Conservation (phyloP, 1,284 basidiomycete species). For the Butyriboletus regius region DNA sequence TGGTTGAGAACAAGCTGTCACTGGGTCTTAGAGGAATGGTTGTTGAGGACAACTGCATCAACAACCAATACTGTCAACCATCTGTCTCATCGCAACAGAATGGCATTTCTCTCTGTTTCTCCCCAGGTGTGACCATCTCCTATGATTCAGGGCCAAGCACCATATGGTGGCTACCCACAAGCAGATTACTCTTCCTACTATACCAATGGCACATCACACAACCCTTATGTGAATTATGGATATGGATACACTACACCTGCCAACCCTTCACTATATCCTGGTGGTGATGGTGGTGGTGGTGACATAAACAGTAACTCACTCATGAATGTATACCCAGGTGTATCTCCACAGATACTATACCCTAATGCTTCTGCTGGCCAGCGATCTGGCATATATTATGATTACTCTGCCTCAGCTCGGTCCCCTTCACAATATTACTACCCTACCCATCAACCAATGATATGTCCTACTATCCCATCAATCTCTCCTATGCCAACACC, state of each 20-base stretch:
- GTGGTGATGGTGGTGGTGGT: conserved; percentile 31
- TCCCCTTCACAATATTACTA: conserved; percentile 58
- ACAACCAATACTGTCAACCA: conserved; percentile 30
- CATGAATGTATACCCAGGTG: conserved; percentile 44
- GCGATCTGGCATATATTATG: conserved; percentile 54
- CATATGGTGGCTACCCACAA: conserved; percentile 48
- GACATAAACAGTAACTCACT: conserved; percentile 38
- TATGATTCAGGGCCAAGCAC: conserved; percentile 41
- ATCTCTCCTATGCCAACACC: conserved; percentile 50
- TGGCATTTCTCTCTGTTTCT: conserved; percentile 20
- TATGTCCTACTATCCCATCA: conserved; percentile 47
- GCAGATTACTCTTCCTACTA: conserved; percentile 56
- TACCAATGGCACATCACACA: conserved; percentile 38
- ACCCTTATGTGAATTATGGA: conserved; percentile 47
- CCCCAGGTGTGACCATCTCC: conserved; percentile 37
- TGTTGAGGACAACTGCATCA: conserved; percentile 54
- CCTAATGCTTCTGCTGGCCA: conserved; percentile 41
- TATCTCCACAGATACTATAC: conserved; percentile 42
- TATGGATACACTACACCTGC: conserved; percentile 47
- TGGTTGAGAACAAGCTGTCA: conserved; percentile 50
- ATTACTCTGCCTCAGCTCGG: conserved; percentile 46
- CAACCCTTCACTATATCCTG: conserved; percentile 49
- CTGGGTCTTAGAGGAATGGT: conserved; percentile 58
- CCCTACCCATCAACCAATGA: conserved; percentile 49
- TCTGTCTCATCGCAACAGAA: conserved; percentile 21